A percentile compares a stretch with the other conserved stretches of the same genome.
Conservation (phyloP, 352 stramenopile genomes). For the Phytophthora agathidicida region DNA sequence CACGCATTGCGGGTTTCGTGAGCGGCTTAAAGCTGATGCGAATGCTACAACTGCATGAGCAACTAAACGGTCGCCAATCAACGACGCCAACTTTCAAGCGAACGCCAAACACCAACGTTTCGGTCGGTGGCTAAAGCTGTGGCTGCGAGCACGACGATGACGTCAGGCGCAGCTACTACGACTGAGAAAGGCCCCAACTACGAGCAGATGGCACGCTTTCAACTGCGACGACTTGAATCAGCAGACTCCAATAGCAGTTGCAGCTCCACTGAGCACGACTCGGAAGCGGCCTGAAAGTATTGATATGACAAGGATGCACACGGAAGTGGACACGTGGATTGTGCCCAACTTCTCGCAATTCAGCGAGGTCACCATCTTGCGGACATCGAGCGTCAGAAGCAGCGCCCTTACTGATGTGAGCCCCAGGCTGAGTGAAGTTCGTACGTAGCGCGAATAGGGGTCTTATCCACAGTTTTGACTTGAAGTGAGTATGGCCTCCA, state of each 20-base stretch:
- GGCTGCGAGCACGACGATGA: neutral
- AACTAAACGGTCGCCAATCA: slow-evolving; percentile 13
- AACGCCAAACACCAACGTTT: slow-evolving; percentile 15
- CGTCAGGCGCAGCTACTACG: slow-evolving; percentile 5
- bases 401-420: too few species aligned
- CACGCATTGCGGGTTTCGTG: slow-evolving; percentile 23
- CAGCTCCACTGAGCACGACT: too few species aligned
- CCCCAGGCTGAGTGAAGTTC: slow-evolving; percentile 25
- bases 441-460: slow-evolving; percentile 34
- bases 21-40: slow-evolving; percentile 15
- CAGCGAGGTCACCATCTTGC: slow-evolving; percentile 8
- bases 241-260: slow-evolving; percentile 9
- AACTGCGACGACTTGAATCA: slow-evolving; percentile 40
- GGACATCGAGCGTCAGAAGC: neutral
- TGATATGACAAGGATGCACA: too few species aligned
- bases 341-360: too few species aligned
- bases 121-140: slow-evolving; percentile 23
- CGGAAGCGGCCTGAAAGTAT: too few species aligned
- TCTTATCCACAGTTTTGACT: too few species aligned
- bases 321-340: too few species aligned
- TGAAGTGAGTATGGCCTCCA: too few species aligned
- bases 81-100: slow-evolving; percentile 16
- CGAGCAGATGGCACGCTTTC: slow-evolving; percentile 61
- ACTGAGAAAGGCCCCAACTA: slow-evolving; percentile 35
- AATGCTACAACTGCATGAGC: neutral